Evolutionary conservation across 2,329 filamentous ascomycete genomes (phyloP).

Genomic region (Hyphodiscus sp.): DNA sequence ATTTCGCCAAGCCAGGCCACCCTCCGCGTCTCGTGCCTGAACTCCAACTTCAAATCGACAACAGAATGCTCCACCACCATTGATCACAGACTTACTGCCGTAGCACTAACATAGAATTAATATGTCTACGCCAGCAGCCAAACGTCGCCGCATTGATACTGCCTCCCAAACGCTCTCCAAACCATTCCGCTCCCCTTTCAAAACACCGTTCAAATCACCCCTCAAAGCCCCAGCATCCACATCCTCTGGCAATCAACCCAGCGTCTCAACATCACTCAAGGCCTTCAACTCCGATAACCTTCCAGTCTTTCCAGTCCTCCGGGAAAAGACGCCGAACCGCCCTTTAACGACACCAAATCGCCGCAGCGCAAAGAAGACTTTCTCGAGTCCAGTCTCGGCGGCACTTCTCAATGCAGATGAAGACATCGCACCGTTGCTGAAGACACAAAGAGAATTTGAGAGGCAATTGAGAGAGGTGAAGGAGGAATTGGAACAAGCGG

Average conservation of each 20-base stretch:
- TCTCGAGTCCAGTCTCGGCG: slow-evolving; percentile 28
- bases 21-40: background rate
- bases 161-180: slow-evolving; percentile 54
- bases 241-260: slow-evolving; percentile 12
- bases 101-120: slow-evolving; percentile 26
- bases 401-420: slow-evolving; percentile 27
- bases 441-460: slow-evolving; percentile 29
- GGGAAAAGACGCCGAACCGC: slow-evolving; percentile 2
- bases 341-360: slow-evolving; percentile 3
- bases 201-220: slow-evolving; percentile 34
- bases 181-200: slow-evolving; percentile 67
- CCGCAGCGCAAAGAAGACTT: slow-evolving; percentile 16
- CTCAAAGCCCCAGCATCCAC: slow-evolving; percentile 6
- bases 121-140: slow-evolving; percentile 47
- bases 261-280: slow-evolving; percentile 4
- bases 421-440: slow-evolving; percentile 27
- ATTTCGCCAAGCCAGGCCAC: background rate
- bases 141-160: slow-evolving; percentile 57
- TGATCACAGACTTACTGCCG: slow-evolving; percentile 20
- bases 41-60: slow-evolving; percentile 6
- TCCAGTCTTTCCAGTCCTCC: background rate
- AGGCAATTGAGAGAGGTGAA: slow-evolving; percentile 25
- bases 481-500: slow-evolving; percentile 41
- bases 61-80: slow-evolving; percentile 16
- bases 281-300: background rate